Evolutionary conservation across 306 rosid species (phyloP), one percentile per base, ranked within the genome.

Genomic region (Dryas drummondii): DNA sequence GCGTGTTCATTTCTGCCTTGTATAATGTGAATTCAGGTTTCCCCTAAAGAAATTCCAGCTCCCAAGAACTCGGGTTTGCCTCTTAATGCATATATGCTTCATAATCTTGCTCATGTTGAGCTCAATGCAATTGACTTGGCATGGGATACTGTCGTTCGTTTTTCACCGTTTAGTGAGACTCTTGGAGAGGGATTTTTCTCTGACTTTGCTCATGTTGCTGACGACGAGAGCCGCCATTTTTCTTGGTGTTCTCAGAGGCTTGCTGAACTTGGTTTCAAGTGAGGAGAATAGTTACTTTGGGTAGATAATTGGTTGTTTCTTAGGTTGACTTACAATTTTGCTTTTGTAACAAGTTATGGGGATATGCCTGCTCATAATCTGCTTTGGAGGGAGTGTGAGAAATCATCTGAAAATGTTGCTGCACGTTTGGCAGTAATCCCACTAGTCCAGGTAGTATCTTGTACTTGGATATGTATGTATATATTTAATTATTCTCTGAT

Each of bases 291-390:
- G 42, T 66, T 62, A 55, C 70, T 78, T 76, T 44, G 41, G 11
- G 49, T 40, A 71, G 22, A 57, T 66, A 37, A 42, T 51, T 56
- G 50, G 63, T 81, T 66, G 52, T 68, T 85, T 66, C 45, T 72
- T 80, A 22, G 58, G 67, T 79, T 91, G 80, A 80, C 66, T 65
- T 80, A 32, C 49, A 17, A 22, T 37, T 66, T 75, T 64, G 76
- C 9, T 61, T 64, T 79, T 77, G 61, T 70, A 12, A 75, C 80
- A 56, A 94, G 98, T 85, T 94, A 94, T 81, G 98, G 97, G 69
- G 98, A 94, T 77, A 91, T 94, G 96, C 91, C 96, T 32, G 97
- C 97, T 68, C 97, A 94, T 85, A 94, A 90, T 87, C 78, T 94
- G 81, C 91, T 94, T 13, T 91, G 97, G 98, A 87, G 90, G 78